A percentile compares a stretch with the other conserved stretches of the same genome.
phyloP scores from a whole-genome alignment of 192 early-diverging fungal species.

The Coemansia sp. region DNA sequence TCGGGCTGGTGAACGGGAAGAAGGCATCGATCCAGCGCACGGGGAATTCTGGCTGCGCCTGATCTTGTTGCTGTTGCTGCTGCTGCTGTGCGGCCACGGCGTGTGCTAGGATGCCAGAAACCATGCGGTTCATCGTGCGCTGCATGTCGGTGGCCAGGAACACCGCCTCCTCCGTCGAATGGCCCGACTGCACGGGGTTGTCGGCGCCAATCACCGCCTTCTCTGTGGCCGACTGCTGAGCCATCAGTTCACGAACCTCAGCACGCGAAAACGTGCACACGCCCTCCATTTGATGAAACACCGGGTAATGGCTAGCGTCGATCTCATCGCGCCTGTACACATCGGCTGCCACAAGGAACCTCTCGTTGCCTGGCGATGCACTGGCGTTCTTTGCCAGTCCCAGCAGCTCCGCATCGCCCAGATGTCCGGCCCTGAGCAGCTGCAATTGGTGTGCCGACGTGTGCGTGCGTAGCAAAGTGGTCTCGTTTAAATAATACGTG shows the following conservation, averaged over 20 bases:
- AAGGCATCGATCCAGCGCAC: slow-evolving; percentile 93
- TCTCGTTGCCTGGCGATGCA: slow-evolving; percentile 43
- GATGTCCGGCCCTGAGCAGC: slow-evolving; percentile 55
- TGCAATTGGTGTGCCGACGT: slow-evolving; percentile 93
- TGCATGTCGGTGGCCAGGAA: slow-evolving; percentile 69
- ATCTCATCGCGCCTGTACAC: slow-evolving; percentile 97
- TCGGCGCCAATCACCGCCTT: slow-evolving; percentile 51
- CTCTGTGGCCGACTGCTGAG: too few species aligned
- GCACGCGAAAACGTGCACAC: slow-evolving; percentile 56
- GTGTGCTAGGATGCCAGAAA: slow-evolving; percentile 61
- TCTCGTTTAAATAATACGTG: slow-evolving; percentile 88
- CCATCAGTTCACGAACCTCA: slow-evolving; percentile 21
- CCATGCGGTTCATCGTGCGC: slow-evolving; percentile 78
- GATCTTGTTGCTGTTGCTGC: background rate
- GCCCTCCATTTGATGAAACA: slow-evolving; percentile 99
- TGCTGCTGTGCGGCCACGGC: slow-evolving; percentile 25
- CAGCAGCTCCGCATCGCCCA: slow-evolving; percentile 6
- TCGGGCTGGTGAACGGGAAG: slow-evolving; percentile 95
- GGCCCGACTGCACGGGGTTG: slow-evolving; percentile 75
- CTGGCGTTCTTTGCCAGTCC: slow-evolving; percentile 24
- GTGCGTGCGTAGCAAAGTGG: slow-evolving; percentile 82
- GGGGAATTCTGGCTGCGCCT: slow-evolving; percentile 49
- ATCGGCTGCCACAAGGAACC: slow-evolving; percentile 91
- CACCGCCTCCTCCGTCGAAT: slow-evolving; percentile 57
- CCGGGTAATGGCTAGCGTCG: slow-evolving; percentile 92